Percentiles rank a stretch among this genome's conserved stretches.
Conservation (phyloP, 768 basidiomycete species). For the Phaeotremella fagi region DNA sequence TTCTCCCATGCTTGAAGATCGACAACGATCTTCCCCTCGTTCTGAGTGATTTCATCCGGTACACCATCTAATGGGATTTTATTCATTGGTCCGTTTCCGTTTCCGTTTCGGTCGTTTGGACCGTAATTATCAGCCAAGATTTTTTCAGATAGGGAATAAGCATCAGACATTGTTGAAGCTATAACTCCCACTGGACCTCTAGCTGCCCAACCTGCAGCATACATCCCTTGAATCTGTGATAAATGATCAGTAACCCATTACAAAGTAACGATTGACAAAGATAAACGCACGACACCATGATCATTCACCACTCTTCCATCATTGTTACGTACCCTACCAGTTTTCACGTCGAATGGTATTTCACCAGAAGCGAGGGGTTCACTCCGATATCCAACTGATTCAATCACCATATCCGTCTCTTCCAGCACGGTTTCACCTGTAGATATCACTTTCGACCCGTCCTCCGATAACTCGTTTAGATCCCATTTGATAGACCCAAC, state of each 20-base stretch:
- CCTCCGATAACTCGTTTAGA: constrained; percentile 51
- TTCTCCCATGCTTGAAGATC: constrained; percentile 69
- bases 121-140: constrained; percentile 60
- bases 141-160: constrained; percentile 69
- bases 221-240: constrained; percentile 56
- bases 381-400: constrained; percentile 77
- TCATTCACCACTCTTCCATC: constrained; percentile 48
- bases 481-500: constrained; percentile 37
- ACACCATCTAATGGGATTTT: constrained; percentile 52
- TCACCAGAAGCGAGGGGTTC: constrained; percentile 54
- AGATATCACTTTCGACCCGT: constrained; percentile 51
- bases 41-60: constrained; percentile 52
- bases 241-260: constrained; percentile 35
- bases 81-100: constrained; percentile 1
- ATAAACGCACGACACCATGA: constrained; percentile 45
- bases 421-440: constrained; percentile 58
- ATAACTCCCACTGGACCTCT: constrained; percentile 86
- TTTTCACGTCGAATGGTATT: constrained; percentile 47
- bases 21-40: constrained; percentile 51
- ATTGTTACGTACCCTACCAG: constrained; percentile 52
- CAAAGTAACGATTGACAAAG: not conserved
- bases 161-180: constrained; percentile 87
- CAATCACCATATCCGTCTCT: constrained; percentile 72
- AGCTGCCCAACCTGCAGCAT: constrained; percentile 90
- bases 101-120: not conserved